phyloP scores from a whole-genome alignment of 345 rosid genomes.

The Bruguiera sexangula region DNA sequence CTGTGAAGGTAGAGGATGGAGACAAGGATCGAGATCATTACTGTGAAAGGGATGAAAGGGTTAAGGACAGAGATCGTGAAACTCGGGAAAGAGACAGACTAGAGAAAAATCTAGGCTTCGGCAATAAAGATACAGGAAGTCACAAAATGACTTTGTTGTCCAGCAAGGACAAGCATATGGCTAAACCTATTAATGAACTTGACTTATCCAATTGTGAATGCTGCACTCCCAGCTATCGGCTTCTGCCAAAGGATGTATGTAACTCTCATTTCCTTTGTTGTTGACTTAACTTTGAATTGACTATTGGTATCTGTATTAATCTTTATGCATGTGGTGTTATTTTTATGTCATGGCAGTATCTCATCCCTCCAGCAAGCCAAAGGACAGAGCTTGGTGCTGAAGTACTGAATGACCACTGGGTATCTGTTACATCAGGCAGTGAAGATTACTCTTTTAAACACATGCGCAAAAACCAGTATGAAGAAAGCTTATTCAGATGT shows the following conservation, averaged over 20 bases:
- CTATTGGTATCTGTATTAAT: conserved; percentile 17
- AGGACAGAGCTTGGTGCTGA: conserved; percentile 75
- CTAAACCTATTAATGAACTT: conserved; percentile 88
- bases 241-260: conserved; percentile 83
- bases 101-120: conserved; percentile 49
- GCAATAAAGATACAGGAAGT: conserved; percentile 52
- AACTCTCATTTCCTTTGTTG: neutral
- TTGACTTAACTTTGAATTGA: conserved; percentile 9
- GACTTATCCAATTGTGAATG: conserved; percentile 94
- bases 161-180: conserved; percentile 70
- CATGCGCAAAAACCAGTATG: conserved; percentile 98
- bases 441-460: conserved; percentile 99
- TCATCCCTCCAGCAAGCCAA: conserved; percentile 73
- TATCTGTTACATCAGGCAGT: conserved; percentile 97
- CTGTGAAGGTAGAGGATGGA: conserved; percentile 65
- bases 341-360: conserved; percentile 61
- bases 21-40: conserved; percentile 52
- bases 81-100: conserved; percentile 70
- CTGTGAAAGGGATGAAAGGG: conserved; percentile 51
- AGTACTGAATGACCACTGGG: conserved; percentile 96
- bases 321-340: conserved; percentile 19
- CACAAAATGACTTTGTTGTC: conserved; percentile 51
- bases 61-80: conserved; percentile 67
- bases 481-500: conserved; percentile 89
- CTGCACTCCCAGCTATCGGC: conserved; percentile 97